Conservation (phyloP, 192 early-diverging fungal genomes). For the Coemansia sp. region DNA sequence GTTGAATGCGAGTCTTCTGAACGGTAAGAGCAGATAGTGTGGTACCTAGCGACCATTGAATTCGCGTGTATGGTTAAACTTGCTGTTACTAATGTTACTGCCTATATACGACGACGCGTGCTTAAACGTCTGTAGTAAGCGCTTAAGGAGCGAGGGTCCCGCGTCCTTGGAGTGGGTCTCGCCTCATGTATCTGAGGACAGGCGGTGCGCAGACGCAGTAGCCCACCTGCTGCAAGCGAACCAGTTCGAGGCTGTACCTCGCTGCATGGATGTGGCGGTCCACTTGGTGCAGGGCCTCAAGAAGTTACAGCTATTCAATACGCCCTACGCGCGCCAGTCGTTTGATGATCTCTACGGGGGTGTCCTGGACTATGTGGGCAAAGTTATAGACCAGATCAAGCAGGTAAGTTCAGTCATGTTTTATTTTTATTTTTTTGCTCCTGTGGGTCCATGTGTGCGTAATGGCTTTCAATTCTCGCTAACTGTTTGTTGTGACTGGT, state of each 20-base stretch:
- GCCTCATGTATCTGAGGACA: slow-evolving; percentile 25
- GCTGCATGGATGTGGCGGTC: slow-evolving; percentile 34
- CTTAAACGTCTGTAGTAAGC: slow-evolving; percentile 33
- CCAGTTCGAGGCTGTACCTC: slow-evolving; percentile 17
- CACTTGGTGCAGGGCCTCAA: slow-evolving; percentile 46
- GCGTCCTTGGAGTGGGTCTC: slow-evolving; percentile 11
- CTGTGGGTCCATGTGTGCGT: background rate
- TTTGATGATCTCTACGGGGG: slow-evolving; percentile 35
- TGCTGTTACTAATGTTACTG: background rate
- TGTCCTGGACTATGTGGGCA: slow-evolving; percentile 43
- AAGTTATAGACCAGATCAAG: slow-evolving; percentile 26
- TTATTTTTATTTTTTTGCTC: background rate
- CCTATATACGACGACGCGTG: background rate
- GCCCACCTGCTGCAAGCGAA: slow-evolving; percentile 16
- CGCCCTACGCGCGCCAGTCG: slow-evolving; percentile 17
- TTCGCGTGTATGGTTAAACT: background rate
- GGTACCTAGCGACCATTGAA: background rate
- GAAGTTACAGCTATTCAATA: slow-evolving; percentile 25
- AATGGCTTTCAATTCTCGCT: background rate
- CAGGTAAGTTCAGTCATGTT: slow-evolving; percentile 21
- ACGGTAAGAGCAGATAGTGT: slow-evolving; percentile 18
- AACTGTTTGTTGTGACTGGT: background rate
- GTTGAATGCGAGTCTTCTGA: slow-evolving; percentile 45
- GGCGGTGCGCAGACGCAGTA: slow-evolving; percentile 19
- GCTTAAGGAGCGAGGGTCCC: slow-evolving; percentile 30